Base-by-base conservation (phyloP, 2,329 filamentous ascomycete genomes). In the Fusarium mundagurra region DNA sequence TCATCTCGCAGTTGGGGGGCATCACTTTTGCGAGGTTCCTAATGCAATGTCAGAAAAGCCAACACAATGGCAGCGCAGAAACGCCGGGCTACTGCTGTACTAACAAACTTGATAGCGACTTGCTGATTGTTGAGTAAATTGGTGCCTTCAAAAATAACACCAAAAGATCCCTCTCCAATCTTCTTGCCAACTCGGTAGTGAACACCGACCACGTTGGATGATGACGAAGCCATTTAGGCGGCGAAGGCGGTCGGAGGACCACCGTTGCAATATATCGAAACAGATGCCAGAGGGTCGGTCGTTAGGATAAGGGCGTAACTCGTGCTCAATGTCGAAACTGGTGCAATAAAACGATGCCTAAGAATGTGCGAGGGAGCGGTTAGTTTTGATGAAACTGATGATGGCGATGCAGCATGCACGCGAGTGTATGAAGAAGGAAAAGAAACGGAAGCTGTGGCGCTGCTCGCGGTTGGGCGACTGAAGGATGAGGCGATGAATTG, bases 151-250 rank as follows among this genome's bases (percentile, higher is more conserved):
- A 98, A 98, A 82, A 98, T 98, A 79, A 98, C 96, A 88, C 96
- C 96, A 81, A 98, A 98, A 44, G 95, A 98, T 76, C 96, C 96
- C 90, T 98, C 96, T 83, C 96, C 96, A 79, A 99, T 98, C 88
- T 99, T 99, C 91, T 98, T 98, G 80, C 96, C 96, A 77, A 99
- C 96, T 77, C 96, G 91, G 85, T 99, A 99, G 87, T 99, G 96
- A 77, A 99, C 96, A 82, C 96, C 96, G 81, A 98, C 96, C 78
- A 99, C 96, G 85, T 98, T 98, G 72, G 95, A 98, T 74, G 94
- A 96, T 69, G 93, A 94, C 75, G 94, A 95, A 67, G 94, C 91
- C 94, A 96, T 96, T 82, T 80, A 82, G 82, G 77, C 71, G 72
- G 68, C 66, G 66, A 54, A 64, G 71, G 76, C 68, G 73, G 73